Percentiles rank a stretch among this genome's conserved stretches.
These are phyloP conservation scores for Stephanodiscus minutulus DNA, from an alignment of 108 stramenopile genomes.

Conservation along the genomic window DNA sequence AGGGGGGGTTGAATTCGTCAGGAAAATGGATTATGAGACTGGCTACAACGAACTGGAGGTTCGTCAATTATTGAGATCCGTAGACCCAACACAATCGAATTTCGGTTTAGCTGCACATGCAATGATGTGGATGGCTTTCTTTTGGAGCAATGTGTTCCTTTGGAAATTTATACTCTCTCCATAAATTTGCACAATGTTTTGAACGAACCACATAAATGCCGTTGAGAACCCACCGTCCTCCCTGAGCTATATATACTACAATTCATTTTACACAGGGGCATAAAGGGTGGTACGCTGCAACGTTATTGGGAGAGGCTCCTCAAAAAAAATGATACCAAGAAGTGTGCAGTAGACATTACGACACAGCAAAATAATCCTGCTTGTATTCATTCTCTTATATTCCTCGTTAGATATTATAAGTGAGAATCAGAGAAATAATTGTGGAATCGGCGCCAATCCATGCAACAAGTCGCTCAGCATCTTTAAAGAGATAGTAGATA, in stretches of 20 bases:
- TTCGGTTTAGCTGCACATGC: not conserved
- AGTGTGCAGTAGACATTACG: not conserved
- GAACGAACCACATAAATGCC: too few species aligned
- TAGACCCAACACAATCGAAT: not conserved
- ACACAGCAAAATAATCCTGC: not conserved
- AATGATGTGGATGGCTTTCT: conserved; percentile 6
- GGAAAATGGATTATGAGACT: conserved; percentile 61
- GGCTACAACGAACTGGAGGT: conserved; percentile 68
- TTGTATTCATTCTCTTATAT: not conserved
- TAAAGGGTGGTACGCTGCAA: not conserved
- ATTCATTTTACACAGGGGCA: not conserved
- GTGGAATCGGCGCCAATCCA: conserved; percentile 2
- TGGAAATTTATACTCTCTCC: not conserved
- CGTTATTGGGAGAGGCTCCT: too few species aligned
- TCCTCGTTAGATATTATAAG: not conserved
- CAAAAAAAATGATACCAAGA: too few species aligned
- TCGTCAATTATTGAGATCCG: conserved; percentile 1
- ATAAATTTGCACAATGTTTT: not conserved
- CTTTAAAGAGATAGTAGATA: conserved; percentile 1
- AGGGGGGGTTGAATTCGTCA: conserved; percentile 52
- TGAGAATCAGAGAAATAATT: not conserved
- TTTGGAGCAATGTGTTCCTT: not conserved
- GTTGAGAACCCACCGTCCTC: too few species aligned
- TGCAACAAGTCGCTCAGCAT: not conserved
- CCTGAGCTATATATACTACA: not conserved